These are phyloP conservation scores for Leersia perrieri DNA, from an alignment of 176 grass and related monocot species.

Conservation along the genomic window DNA sequence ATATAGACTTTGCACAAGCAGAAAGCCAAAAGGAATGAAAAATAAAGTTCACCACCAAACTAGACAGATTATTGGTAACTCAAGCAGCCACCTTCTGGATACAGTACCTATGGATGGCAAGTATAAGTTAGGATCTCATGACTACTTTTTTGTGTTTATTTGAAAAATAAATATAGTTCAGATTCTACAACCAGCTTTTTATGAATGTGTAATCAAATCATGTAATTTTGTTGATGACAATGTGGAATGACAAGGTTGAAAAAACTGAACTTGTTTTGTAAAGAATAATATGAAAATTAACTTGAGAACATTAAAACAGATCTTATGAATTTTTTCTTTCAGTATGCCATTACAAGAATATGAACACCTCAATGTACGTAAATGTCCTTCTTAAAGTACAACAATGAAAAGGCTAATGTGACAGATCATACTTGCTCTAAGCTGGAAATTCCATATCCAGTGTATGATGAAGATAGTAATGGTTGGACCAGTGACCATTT, in stretches of 20 bases:
- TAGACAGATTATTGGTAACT: not conserved
- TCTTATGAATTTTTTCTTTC: constrained; percentile 6
- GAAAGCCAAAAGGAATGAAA: not conserved
- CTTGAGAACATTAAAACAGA: not conserved
- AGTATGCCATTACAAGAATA: not conserved
- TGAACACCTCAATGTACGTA: not conserved
- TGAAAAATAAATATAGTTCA: not conserved
- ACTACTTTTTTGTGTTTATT: not conserved
- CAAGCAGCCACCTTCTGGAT: not conserved
- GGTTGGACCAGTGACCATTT: constrained; percentile 97
- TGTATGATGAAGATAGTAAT: constrained; percentile 96
- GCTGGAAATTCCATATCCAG: constrained; percentile 94
- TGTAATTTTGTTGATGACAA: not conserved
- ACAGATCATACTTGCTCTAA: constrained; percentile 77
- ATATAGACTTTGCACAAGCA: not conserved
- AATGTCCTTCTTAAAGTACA: not conserved
- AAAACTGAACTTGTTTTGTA: not conserved
- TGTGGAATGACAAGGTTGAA: not conserved
- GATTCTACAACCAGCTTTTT: not conserved
- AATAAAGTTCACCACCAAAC: not conserved
- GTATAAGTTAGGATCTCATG: not conserved
- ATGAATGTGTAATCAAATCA: not conserved
- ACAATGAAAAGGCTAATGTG: constrained; percentile 1
- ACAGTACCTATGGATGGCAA: not conserved
- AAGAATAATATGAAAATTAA: not conserved